Evolutionary conservation across 2,329 filamentous ascomycete genomes (phyloP), one percentile per base, ranked within the genome.

Genomic region (Aspergillus aculeatinus): DNA sequence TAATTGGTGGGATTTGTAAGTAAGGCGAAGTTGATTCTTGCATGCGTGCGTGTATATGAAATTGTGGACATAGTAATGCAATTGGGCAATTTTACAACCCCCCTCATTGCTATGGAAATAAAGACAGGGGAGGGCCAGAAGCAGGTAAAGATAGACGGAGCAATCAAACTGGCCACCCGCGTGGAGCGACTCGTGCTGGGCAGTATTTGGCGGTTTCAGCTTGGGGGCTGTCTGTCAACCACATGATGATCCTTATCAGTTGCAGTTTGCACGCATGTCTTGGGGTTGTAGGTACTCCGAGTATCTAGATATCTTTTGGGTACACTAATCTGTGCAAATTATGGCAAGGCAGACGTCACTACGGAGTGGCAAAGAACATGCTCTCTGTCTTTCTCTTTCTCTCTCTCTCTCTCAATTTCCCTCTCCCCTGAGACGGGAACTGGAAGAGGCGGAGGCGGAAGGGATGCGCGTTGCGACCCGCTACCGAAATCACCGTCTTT

Each of bases 381-480:
- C 12, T 33, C 10, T 12, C 33, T 14, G 5, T 35, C 31, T 14
- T 11, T 11, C 9, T 35, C 11, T 35, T 2, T 35, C 33, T 35
- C 12, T 35, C 10, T 35, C 10, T 35, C 14, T 35, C 33, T 35
- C 33, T 5, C 1, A 12, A 5, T 16, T 12, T 12, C 11, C 14
- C 11, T 35, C 33, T 35, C 33, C 14, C 33, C 33, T 35, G 33
- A 35, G 12, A 35, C 33, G 33, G 33, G 11, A 35, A 6, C 12
- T 35, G 33, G 39, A 19, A 4, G 39, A 19, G 39, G 39, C 39
- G 42, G 42, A 55, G 42, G 53, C 42, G 53, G 61, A 55, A 63
- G 57, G 57, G 63, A 65, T 65, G 60, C 59, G 63, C 63, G 63
- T 50, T 63, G 56, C 53, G 53, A 55, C 53, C 53, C 51, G 54